These are phyloP conservation scores for Picochlorum costavermella DNA, from an alignment of 139 green algal species.

Conservation along the genomic window DNA sequence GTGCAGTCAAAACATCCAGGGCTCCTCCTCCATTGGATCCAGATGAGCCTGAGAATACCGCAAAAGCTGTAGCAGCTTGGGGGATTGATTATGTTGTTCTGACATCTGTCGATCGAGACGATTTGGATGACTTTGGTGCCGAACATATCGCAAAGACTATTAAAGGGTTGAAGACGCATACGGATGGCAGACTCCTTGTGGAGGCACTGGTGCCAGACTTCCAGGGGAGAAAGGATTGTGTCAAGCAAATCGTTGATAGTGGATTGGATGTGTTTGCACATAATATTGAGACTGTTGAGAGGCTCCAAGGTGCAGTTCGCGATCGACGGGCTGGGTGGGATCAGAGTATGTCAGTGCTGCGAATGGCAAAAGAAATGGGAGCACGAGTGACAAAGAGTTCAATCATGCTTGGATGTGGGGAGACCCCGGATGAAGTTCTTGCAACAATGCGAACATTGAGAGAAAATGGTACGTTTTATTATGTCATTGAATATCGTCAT, in stretches of 20 bases:
- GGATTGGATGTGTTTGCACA: constrained; percentile 97
- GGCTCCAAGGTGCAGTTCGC: constrained; percentile 51
- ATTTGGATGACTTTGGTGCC: constrained; percentile 83
- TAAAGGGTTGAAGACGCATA: constrained; percentile 59
- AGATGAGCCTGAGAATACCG: constrained; percentile 86
- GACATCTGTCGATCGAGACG: constrained; percentile 95
- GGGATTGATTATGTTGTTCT: constrained; percentile 98
- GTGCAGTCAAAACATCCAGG: constrained; percentile 83
- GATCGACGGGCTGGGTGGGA: constrained; percentile 73
- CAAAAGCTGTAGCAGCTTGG: constrained; percentile 77
- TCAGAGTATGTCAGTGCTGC: constrained; percentile 78
- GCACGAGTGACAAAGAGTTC: constrained; percentile 86
- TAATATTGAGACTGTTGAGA: constrained; percentile 86
- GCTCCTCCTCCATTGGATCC: constrained; percentile 84
- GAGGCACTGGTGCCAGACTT: constrained; percentile 96
- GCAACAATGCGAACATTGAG: constrained; percentile 51
- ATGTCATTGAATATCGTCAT: constrained; percentile 5
- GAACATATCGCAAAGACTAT: constrained; percentile 86
- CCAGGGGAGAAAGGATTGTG: constrained; percentile 17
- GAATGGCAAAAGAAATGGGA: constrained; percentile 70
- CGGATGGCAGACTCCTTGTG: constrained; percentile 69
- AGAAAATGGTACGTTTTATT: constrained; percentile 12
- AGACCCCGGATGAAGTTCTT: constrained; percentile 39
- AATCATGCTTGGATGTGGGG: constrained; percentile 96
- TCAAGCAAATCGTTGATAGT: constrained; percentile 37